phyloP scores from a whole-genome alignment of 805 yeast species.

The Ogataea parapolymorpha region DNA sequence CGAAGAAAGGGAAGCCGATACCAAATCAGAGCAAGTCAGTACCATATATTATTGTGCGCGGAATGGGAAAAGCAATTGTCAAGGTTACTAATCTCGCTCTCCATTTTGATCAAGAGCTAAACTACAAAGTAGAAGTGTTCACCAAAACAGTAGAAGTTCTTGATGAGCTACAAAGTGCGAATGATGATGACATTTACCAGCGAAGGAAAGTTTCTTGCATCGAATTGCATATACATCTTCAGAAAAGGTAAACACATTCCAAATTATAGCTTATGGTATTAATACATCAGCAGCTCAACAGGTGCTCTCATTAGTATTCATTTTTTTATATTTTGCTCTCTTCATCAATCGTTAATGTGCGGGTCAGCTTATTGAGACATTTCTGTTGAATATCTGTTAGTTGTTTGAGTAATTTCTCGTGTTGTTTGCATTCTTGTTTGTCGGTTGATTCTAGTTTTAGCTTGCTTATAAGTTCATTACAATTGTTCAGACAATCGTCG shows the following conservation, averaged over 20 bases:
- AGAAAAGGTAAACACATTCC: background rate
- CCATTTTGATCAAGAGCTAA: conserved; percentile 50
- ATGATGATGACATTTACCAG: conserved; percentile 33
- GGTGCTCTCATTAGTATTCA: too few species aligned
- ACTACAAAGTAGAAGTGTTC: conserved; percentile 51
- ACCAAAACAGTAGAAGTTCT: conserved; percentile 68
- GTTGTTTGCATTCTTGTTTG: conserved; percentile 37
- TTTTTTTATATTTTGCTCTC: background rate
- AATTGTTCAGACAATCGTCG: conserved; percentile 44
- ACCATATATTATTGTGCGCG: conserved; percentile 54
- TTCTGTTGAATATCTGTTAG: conserved; percentile 42
- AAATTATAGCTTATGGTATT: background rate
- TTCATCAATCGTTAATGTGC: background rate
- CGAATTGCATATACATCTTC: conserved; percentile 39
- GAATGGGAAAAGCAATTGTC: conserved; percentile 73
- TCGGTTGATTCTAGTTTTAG: conserved; percentile 26
- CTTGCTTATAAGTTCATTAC: conserved; percentile 29
- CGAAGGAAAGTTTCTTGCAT: conserved; percentile 48
- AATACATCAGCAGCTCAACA: background rate
- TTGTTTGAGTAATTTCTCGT: conserved; percentile 50
- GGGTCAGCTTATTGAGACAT: conserved; percentile 32
- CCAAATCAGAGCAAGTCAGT: conserved; percentile 22
- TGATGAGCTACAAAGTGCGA: conserved; percentile 53
- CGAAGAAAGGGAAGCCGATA: conserved; percentile 37
- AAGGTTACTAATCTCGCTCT: conserved; percentile 61